Evolutionary conservation across 768 basidiomycete species (phyloP), one percentile per base, ranked within the genome.

Genomic region (Sarcodon sp.): DNA sequence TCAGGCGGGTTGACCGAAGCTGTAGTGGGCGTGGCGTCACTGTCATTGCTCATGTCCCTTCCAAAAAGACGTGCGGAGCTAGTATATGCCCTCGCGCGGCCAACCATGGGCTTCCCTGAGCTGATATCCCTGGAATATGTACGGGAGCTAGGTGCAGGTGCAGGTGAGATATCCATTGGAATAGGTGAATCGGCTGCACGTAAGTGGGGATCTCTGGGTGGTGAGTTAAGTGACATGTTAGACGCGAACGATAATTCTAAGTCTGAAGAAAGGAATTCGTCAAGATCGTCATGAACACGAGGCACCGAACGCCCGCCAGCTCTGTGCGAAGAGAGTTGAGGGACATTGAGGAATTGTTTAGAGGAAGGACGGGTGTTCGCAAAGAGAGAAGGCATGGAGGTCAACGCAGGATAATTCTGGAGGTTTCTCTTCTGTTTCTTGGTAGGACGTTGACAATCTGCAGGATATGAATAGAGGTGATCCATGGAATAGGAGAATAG

Each of bases 141-240:
- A 44, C 16, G 12, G 46, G 45, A 4, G 50, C 13, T 21, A 36
- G 31, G 13, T 53, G 45, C 9, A 64, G 61, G 81, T 18, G 73
- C 76, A 7, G 87, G 87, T 3, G 87, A 89, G 43, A 90, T 82
- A 57, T 89, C 87, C 87, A 89, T 89, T 3, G 83, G 75, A 46
- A 80, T 71, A 45, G 73, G 66, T 53, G 69, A 70, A 37, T 53
- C 54, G 37, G 47, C 53, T 34, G 67, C 70, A 54, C 63, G 66
- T 21, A 79, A 77, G 32, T 71, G 65, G 6, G 67, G 58, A 31
- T 75, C 69, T 44, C 65, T 71, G 11, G 78, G 70, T 33, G 87
- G 83, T 27, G 85, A 86, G 57, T 84, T 72, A 43, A 90, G 66
- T 6, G 87, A 90, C 61, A 89, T 80, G 51, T 75, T 85, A 32